A percentile compares a stretch with the other conserved stretches of the same genome.
phyloP scores from a whole-genome alignment of 768 basidiomycete species.

The Mycena sanguinolenta region DNA sequence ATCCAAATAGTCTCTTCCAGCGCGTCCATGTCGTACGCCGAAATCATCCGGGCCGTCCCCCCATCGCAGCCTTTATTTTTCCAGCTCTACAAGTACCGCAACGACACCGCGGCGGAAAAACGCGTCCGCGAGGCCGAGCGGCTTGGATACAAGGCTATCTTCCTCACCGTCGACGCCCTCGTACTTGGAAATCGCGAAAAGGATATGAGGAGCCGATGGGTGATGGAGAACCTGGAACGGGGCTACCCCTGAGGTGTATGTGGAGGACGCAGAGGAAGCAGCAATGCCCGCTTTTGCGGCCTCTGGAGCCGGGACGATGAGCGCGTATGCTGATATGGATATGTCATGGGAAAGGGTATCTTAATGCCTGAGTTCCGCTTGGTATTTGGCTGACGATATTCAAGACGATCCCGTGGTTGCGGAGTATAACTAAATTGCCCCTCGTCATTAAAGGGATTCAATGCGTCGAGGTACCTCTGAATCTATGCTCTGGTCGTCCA shows the following conservation, averaged over 20 bases:
- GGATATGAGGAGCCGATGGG: slow-evolving; percentile 74
- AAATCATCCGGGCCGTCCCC: slow-evolving; percentile 71
- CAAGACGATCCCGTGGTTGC: slow-evolving; percentile 84
- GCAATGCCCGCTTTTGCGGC: slow-evolving; percentile 66
- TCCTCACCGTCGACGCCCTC: slow-evolving; percentile 93
- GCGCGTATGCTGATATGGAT: slow-evolving; percentile 75
- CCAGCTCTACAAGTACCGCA: slow-evolving; percentile 87
- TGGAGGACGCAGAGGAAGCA: slow-evolving; percentile 46
- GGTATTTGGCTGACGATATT: slow-evolving; percentile 7
- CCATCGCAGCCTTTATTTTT: slow-evolving; percentile 79
- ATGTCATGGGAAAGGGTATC: slow-evolving; percentile 83
- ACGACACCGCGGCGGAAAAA: slow-evolving; percentile 74
- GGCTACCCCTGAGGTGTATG: slow-evolving; percentile 36
- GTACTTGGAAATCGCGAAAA: slow-evolving; percentile 83
- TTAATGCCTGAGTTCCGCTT: not conserved
- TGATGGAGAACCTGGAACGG: slow-evolving; percentile 43
- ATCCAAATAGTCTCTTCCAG: slow-evolving; percentile 91
- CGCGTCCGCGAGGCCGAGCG: slow-evolving; percentile 79
- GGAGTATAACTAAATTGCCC: slow-evolving; percentile 76
- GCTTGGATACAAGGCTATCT: slow-evolving; percentile 89
- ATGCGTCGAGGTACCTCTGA: slow-evolving; percentile 76
- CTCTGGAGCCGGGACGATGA: slow-evolving; percentile 74
- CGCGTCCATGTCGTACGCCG: slow-evolving; percentile 74
- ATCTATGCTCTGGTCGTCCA: slow-evolving; percentile 7
- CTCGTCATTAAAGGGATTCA: slow-evolving; percentile 86